phyloP scores from a whole-genome alignment of 352 stramenopile species.

The Globisporangium heterothallicum region DNA sequence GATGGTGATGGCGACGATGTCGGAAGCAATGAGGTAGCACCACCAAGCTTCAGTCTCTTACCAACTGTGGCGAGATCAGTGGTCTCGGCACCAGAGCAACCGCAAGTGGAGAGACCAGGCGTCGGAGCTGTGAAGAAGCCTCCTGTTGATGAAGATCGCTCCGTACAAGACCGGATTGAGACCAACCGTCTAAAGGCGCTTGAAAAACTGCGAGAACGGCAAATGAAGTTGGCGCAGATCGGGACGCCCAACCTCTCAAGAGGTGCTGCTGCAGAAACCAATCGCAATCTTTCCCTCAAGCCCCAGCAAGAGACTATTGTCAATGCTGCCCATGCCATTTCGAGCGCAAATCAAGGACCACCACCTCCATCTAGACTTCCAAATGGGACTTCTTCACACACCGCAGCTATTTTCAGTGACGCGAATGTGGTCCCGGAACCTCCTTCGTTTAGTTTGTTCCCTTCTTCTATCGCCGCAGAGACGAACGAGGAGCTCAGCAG shows the following conservation, averaged over 20 bases:
- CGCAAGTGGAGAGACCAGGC: too few relatives aligned
- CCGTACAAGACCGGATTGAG: constrained; percentile 55
- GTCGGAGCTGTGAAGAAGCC: too few relatives aligned
- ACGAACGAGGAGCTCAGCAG: neutral
- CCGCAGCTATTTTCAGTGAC: neutral
- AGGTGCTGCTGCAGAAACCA: too few relatives aligned
- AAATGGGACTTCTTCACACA: neutral
- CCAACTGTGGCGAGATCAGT: neutral
- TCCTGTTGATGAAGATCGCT: constrained; percentile 7
- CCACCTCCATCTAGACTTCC: neutral
- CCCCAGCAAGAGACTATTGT: neutral
- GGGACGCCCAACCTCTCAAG: neutral
- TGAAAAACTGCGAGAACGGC: constrained; percentile 45
- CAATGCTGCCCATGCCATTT: too few relatives aligned
- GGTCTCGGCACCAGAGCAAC: neutral
- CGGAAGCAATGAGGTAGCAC: constrained; percentile 1
- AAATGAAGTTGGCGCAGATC: constrained; percentile 16
- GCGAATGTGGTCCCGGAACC: constrained; percentile 10
- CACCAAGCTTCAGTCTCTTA: constrained; percentile 12
- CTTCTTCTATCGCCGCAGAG: neutral
- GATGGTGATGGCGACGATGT: constrained; percentile 13
- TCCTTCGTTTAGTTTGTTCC: constrained; percentile 22
- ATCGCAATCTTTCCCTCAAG: neutral
- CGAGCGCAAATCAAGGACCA: neutral
- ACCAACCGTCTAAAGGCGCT: constrained; percentile 56